Evolutionary conservation across 345 rosid genomes (phyloP), one percentile per base, ranked within the genome.

Genomic region (Cardamine chenopodiifolia): DNA sequence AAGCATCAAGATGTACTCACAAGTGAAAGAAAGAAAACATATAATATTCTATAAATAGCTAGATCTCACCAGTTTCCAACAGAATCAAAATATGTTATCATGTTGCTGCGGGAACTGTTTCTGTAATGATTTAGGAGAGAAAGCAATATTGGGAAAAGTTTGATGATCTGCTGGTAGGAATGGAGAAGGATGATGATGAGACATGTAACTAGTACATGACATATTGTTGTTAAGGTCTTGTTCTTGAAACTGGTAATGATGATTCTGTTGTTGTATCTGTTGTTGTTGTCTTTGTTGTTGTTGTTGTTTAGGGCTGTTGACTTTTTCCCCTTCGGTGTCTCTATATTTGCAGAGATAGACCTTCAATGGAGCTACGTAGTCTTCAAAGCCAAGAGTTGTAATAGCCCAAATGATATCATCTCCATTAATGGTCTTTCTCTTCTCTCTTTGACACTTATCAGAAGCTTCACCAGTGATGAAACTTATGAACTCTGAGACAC

Each of bases 321-420:
- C 70, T 76, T 86, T 89, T 31, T 87, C 90, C 13, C 89, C 95
- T 31, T 89, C 95, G 5, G 83, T 85, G 3, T 89, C 88, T 63
- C 86, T 77, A 22, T 87, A 87, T 68, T 87, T 89, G 79, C 45
- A 74, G 47, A 86, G 80, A 44, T 89, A 89, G n/a, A 80, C 45
- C 45, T 89, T 87, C 1, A 89, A 74, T 1, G 89, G 95, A 23
- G 73, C 79, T 0, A 87, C 86, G 10, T 87, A 89, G 35, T 89
- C 89, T 72, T 87, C 90, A 7, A 89, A 89, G 18, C 95, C 95
- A 6, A 89, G 83, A 23, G 85, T 87, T 2, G 89, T 89, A 78
- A 86, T 86, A 0, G 95, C 89, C 90, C 95, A 89, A 13, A 86
- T 85, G 64, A 89, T 82, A n/a, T 89, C 90, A 40, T 89, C 92